Evolutionary conservation across 2,329 filamentous ascomycete genomes (phyloP), one percentile per base, ranked within the genome.

Genomic region (Penicillium sp.): DNA sequence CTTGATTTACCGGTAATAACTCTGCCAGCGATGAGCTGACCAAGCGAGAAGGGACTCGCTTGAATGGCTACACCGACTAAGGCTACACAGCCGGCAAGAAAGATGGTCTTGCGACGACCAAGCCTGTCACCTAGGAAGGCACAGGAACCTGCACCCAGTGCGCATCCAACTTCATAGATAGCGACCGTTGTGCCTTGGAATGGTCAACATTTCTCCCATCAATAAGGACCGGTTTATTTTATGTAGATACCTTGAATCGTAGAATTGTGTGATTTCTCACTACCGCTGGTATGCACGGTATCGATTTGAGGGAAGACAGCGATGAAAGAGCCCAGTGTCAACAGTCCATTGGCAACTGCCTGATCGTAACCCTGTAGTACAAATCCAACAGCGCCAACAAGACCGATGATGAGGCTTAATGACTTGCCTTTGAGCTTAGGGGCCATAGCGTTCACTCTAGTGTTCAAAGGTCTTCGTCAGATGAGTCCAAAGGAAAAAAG

Each of bases 121-220:
- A 63, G 60, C 25, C 50, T 51, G 40, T 62, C 61, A 21, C 60
- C 61, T 4, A 60, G 37, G 35, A 57, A 53, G 21, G 48, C 55
- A 31, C 58, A 56, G 23, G 37, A 50, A 4, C 59, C 42, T 27
- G 57, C 62, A 39, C 61, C 61, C 6, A 66, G 16, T 15, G 63
- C 61, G 42, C 64, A 66, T 21, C 64, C 64, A 15, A 65, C 58
- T 54, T 65, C 63, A 47, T 65, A 65, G 18, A 65, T 64, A 18
- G 63, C 63, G 42, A 65, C 61, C 32, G 56, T 59, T 29, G 63
- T 65, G 16, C 63, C 63, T 64, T 21, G 3, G 9, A 12, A 13
- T 4, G 6, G 18, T 54, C 12, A 60, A 29, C 27, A 41, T 44
- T 25, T n/a, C 4, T 32, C 13, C 31, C 5, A 3, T n/a, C 4